Percentiles rank a stretch among this genome's conserved stretches.
Evolutionary conservation across 345 rosid species (phyloP).

Genomic region (Populus euphratica): DNA sequence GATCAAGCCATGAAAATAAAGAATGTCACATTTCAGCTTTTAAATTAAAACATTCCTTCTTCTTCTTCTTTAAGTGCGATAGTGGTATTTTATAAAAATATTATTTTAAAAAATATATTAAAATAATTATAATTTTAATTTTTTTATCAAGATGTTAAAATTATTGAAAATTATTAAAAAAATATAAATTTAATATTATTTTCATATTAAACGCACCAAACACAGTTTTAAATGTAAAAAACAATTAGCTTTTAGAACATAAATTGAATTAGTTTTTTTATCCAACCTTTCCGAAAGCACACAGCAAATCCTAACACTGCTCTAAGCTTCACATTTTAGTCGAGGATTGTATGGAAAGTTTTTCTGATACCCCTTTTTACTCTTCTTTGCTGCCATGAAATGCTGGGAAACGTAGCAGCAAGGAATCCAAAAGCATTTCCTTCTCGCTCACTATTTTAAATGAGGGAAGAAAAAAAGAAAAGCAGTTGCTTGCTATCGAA

Average conservation of each 20-base stretch:
- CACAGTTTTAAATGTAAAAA: no score
- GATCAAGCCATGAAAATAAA: neutral
- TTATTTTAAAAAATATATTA: no score
- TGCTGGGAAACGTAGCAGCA: conserved; percentile 8
- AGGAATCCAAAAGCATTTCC: conserved; percentile 11
- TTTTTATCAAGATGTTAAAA: no score
- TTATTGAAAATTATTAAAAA: no score
- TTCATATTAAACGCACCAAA: no score
- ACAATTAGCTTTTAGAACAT: no score
- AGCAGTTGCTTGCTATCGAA: conserved; percentile 9
- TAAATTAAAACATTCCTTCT: neutral
- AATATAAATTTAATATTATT: no score
- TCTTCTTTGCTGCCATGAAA: conserved; percentile 1
- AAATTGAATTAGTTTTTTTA: neutral
- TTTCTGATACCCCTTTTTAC: neutral
- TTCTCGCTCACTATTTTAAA: neutral
- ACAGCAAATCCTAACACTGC: neutral
- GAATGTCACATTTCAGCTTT: neutral
- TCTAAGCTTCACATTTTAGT: neutral
- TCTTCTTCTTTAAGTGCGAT: no score
- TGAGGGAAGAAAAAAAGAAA: neutral
- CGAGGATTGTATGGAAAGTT: neutral
- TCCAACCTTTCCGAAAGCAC: neutral
- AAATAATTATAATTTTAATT: no score
- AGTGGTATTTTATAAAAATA: no score